Evolutionary conservation across 192 early-diverging fungal genomes (phyloP).

Genomic region (Endogone sp.): DNA sequence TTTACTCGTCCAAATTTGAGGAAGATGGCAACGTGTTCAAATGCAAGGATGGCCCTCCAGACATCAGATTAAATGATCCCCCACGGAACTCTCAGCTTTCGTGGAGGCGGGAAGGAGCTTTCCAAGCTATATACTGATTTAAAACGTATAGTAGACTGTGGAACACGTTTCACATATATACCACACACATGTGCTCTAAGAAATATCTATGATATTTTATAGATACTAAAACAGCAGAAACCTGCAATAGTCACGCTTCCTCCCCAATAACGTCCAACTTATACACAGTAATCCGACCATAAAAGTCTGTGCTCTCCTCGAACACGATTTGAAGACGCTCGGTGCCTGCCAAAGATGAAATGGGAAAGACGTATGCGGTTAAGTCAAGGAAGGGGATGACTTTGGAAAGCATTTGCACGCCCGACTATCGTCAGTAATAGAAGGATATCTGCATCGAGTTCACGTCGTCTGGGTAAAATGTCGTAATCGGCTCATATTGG

Average conservation of each 20-base stretch:
- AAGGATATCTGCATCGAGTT: slow-evolving; percentile 57
- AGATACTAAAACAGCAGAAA: no score
- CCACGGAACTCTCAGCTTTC: no score
- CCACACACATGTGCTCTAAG: no score
- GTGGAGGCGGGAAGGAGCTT: no score
- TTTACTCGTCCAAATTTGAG: no score
- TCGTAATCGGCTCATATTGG: slow-evolving; percentile 36
- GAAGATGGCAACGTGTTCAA: no score
- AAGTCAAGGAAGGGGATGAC: background rate
- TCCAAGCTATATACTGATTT: no score
- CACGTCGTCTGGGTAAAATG: slow-evolving; percentile 71
- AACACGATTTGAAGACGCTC: slow-evolving; percentile 63
- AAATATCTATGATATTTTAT: no score
- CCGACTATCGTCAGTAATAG: background rate
- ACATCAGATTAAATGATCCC: no score
- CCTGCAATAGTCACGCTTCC: slow-evolving; percentile 26
- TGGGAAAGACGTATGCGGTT: background rate
- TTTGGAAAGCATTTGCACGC: background rate
- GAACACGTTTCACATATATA: no score
- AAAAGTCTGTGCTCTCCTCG: slow-evolving; percentile 78
- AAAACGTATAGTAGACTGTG: no score
- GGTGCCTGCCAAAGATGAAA: slow-evolving; percentile 4
- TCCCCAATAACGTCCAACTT: slow-evolving; percentile 60
- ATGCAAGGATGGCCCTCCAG: no score
- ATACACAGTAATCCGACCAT: slow-evolving; percentile 80